Evolutionary conservation across 179 eudicot species (phyloP), one percentile per base, ranked within the genome.

Genomic region (Beta macrorhiza): DNA sequence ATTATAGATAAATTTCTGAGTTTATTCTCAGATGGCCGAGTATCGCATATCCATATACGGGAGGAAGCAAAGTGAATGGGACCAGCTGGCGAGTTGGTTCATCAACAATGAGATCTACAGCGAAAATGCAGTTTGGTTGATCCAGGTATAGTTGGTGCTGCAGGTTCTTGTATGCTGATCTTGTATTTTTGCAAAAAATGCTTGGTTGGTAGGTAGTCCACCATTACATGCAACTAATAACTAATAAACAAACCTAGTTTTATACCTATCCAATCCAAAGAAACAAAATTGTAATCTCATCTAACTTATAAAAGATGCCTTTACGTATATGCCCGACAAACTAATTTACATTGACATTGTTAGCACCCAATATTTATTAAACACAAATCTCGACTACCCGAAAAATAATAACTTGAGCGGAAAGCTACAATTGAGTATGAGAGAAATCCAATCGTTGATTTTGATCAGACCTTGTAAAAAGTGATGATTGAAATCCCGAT

Each of bases 11-110:
- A 22, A 49, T 52, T 62, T 9, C 9, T 25, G 49, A 77, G n/a
- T 51, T 62, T 73, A 32, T 67, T 78, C 62, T 74, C 92, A 92
- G 93, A 87, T 92, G 93, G 97, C 97, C 32, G 97, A 92, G 84
- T 92, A 92, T 79, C 89, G 97, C 83, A 86, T 92, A 51, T 92
- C 97, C 20, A 80, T 92, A 76, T 92, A 92, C 78, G 97, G 97
- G 82, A 89, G 94, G 87, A 92, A 92, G 84, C 92, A 92, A 86
- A 92, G 97, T 81, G 97, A 92, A 83, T 92, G 97, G 97, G 97
- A 92, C 83, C 91, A 90, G 79, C 87, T 92, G 79, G 97, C 97
- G 44, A 91, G 94, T 85, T 92, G 97, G 97, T 89, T 91, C 79
- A 85, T 92, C 72, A 92, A 92, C 89, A 92, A 92, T 75, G 81